A percentile compares a stretch with the other conserved stretches of the same genome.
These are phyloP conservation scores for Melampsora abietis-canadensis DNA, from an alignment of 1,284 basidiomycete genomes.

Conservation along the genomic window DNA sequence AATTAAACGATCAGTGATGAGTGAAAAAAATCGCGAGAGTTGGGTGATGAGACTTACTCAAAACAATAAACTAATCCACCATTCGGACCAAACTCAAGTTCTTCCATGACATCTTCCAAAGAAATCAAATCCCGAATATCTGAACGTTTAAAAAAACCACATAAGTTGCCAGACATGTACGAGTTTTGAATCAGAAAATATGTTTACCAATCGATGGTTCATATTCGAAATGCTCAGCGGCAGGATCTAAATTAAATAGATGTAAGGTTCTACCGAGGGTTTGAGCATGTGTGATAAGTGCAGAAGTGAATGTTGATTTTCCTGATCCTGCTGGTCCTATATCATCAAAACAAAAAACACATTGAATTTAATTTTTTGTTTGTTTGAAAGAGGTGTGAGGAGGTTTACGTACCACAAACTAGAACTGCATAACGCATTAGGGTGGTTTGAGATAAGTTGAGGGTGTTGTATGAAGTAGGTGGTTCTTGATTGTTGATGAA, in stretches of 20 bases:
- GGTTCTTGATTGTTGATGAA: too few relatives aligned
- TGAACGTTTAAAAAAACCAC: neutral
- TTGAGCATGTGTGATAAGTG: constrained; percentile 85
- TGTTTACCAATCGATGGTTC: constrained; percentile 67
- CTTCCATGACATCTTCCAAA: constrained; percentile 92
- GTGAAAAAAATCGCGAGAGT: neutral
- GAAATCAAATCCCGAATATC: constrained; percentile 93
- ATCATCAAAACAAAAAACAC: too few relatives aligned
- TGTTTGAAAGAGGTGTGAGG: neutral
- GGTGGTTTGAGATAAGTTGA: too few relatives aligned
- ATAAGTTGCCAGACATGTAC: too few relatives aligned
- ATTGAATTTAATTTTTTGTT: neutral
- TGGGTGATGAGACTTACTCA: constrained; percentile 95
- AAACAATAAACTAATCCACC: constrained; percentile 97
- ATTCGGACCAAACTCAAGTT: constrained; percentile 92
- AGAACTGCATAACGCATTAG: constrained; percentile 45
- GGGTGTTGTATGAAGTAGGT: too few relatives aligned
- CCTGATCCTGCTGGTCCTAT: constrained; percentile 94
- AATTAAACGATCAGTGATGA: constrained; percentile 54
- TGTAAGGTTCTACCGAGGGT: constrained; percentile 79
- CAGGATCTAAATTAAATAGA: constrained; percentile 96
- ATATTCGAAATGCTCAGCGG: constrained; percentile 89
- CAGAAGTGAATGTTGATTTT: constrained; percentile 89
- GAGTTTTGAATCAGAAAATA: neutral
- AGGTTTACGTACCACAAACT: constrained; percentile 42